These are phyloP conservation scores for Sclerotinia nivalis DNA, from an alignment of 2,329 filamentous ascomycete genomes.

Conservation along the genomic window DNA sequence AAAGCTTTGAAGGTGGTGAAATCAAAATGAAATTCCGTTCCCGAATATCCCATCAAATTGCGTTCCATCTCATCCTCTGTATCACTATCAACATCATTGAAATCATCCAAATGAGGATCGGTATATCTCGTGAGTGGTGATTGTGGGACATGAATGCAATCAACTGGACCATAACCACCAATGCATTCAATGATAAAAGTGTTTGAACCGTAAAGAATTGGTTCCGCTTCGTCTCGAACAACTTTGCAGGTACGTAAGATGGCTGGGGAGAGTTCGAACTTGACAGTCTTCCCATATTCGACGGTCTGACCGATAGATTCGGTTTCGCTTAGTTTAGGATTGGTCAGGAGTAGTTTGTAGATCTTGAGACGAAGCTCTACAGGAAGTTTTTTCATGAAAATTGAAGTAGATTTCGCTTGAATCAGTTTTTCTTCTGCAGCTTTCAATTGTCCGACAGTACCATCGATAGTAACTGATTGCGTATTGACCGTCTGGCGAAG, in stretches of 20 bases:
- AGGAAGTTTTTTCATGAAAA: slow-evolving; percentile 22
- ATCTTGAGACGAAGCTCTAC: slow-evolving; percentile 23
- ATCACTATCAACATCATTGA: neutral
- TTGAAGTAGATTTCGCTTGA: slow-evolving; percentile 1
- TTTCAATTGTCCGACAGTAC: neutral
- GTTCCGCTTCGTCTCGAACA: slow-evolving; percentile 23
- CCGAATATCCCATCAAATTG: neutral
- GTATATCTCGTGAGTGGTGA: slow-evolving; percentile 21
- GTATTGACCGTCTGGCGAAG: neutral
- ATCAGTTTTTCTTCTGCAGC: neutral
- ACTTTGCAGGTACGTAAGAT: slow-evolving; percentile 19
- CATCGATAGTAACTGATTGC: neutral
- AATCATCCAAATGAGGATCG: neutral
- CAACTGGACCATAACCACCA: slow-evolving; percentile 13
- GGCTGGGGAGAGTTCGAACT: slow-evolving; percentile 18
- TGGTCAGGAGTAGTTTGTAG: slow-evolving; percentile 22
- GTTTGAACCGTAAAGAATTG: slow-evolving; percentile 23
- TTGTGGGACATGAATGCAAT: slow-evolving; percentile 10
- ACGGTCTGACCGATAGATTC: slow-evolving; percentile 1
- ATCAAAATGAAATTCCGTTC: slow-evolving; percentile 11
- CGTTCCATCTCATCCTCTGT: neutral
- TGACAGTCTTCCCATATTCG: neutral
- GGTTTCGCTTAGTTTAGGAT: slow-evolving; percentile 15
- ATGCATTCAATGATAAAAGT: slow-evolving; percentile 25
- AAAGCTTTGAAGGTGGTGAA: slow-evolving; percentile 1